Evolutionary conservation across 805 yeast species (phyloP), one percentile per base, ranked within the genome.

Genomic region (Priceomyces medius): DNA sequence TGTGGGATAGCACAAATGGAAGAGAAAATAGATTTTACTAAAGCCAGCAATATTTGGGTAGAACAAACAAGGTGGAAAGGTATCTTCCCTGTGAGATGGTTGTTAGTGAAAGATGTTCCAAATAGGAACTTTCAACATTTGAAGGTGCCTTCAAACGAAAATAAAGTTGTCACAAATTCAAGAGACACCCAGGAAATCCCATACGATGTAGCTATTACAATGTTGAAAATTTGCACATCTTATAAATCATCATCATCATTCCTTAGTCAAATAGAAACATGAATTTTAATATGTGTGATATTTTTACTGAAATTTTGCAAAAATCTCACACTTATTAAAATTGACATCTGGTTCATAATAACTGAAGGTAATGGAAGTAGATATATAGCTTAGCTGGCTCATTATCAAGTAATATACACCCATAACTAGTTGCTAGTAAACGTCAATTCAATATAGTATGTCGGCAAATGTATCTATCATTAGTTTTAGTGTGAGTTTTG

Each of bases 171-270:
- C 1, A 75, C 83, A 1, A 71, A 74, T 47, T 79, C 84, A 14
- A 71, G 85, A 49, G 85, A 81, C 50, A 77, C 84, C 0, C 84
- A 80, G 54, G 81, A 77, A 42, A 49, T 80, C 16, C 80, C 84
- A 1, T 63, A 61, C 37, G 68, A 65, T 2, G 59, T 74, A 20
- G 84, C 80, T 1, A 43, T 61, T 7, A 61, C 72, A 14, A 71
- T 80, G 71, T 42, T 80, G 31, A 64, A 70, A 19, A 62, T 76
- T 3, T 76, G 77, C 49, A 51, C 55, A 37, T 49, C 59, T 14
- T 61, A 55, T 38, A 36, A 31, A 29, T 37, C 43, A 9, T 19
- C 35, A 8, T 32, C 14, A 12, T 32, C 35, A 6, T 32, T 26
- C 29, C 29, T 26, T n/a, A 26, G 14, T 26, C 29, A 26, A 26